Conservation (phyloP, 345 rosid species). For the Clarkia xantiana region DNA sequence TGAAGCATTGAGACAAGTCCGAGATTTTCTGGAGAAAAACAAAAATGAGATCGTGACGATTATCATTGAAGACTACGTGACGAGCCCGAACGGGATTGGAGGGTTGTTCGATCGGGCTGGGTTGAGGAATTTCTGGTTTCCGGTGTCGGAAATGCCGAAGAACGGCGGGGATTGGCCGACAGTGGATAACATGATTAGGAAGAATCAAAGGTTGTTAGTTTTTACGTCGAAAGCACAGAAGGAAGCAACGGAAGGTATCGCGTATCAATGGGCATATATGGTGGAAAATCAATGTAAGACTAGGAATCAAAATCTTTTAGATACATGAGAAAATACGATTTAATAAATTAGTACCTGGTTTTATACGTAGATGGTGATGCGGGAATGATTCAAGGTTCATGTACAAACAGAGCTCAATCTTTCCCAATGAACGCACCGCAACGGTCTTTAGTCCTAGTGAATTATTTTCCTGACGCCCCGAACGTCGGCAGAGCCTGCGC, state of each 20-base stretch:
- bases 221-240: slow-evolving; percentile 57
- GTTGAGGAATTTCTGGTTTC: slow-evolving; percentile 59
- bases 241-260: slow-evolving; percentile 70
- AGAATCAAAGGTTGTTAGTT: slow-evolving; percentile 65
- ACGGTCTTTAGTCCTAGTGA: slow-evolving; percentile 50
- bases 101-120: slow-evolving; percentile 64
- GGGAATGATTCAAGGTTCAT: slow-evolving; percentile 54
- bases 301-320: too few species aligned
- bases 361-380: slow-evolving; percentile 57
- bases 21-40: slow-evolving; percentile 41
- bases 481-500: slow-evolving; percentile 40
- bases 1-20: slow-evolving; percentile 50
- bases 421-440: slow-evolving; percentile 42
- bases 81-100: slow-evolving; percentile 49
- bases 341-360: neutral
- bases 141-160: slow-evolving; percentile 69
- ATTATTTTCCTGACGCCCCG: slow-evolving; percentile 54
- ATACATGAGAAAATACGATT: too few species aligned
- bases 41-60: slow-evolving; percentile 58
- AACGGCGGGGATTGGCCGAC: slow-evolving; percentile 72
- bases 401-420: slow-evolving; percentile 69
- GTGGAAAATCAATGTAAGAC: slow-evolving; percentile 68
- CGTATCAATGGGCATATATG: slow-evolving; percentile 71
- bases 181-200: slow-evolving; percentile 46
- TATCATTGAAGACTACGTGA: slow-evolving; percentile 75